Base-by-base conservation (phyloP, 2,329 filamentous ascomycete genomes). In the Aspergillus sp. region DNA sequence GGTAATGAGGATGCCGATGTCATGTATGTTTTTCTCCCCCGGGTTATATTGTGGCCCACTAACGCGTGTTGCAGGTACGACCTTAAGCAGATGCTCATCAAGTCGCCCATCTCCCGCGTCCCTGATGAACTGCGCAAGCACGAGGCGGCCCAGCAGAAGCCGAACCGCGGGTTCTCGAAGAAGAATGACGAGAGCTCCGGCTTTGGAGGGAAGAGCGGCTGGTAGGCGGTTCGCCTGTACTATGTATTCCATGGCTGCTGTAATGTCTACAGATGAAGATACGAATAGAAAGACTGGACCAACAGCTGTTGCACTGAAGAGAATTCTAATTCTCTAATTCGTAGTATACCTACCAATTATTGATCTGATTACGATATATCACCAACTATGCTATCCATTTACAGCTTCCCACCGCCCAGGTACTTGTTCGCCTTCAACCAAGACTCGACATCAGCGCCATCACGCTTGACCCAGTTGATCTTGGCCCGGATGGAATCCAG, bases 1-100 rank as follows among this genome's bases (percentile, higher is more conserved):
- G 93, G 91, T 53, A 87, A 84, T 62, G 94, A 97, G 74, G 94
- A 99, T 75, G 69, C 82, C 1, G 94, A 96, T 70, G 87, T 93
- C 20, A 78, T 97, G 81, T 96, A 80, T 62, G 74, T 73, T 52
- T 3, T 14, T 42, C 19, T n/a, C 40, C n/a, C n/a, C n/a, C n/a
- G n/a, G n/a, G n/a, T n/a, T n/a, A n/a, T n/a, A n/a, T n/a, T n/a
- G n/a, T n/a, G n/a, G n/a, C n/a, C n/a, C n/a, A n/a, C n/a, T n/a
- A 55, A 65, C 50, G 5, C 13, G 16, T 16, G 9, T 38, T 44
- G 24, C 49, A 78, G 75, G 71, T 80, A 95, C 71, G 94, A 99
- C 68, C 77, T 99, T 57, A 93, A 90, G 75, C 90, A 96, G 78
- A 97, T 99, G 84, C 83, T 99, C 30, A 86, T 83, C 65, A 97